Conservation (phyloP, 495 filamentous ascomycete genomes). For the Choiromyces venosus region DNA sequence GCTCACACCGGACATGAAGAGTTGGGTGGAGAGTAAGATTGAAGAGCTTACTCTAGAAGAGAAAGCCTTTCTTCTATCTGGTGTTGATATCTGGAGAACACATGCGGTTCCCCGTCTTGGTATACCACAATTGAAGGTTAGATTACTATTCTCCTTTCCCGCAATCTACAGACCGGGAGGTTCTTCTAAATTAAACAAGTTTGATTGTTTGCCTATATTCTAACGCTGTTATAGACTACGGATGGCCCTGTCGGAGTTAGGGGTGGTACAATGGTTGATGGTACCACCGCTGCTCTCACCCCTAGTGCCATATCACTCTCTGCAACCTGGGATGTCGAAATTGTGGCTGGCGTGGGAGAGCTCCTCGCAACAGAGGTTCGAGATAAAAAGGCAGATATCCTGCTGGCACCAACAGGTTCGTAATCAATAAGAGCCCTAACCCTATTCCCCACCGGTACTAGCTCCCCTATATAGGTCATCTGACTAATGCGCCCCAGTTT, state of each 20-base stretch:
- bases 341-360: slow-evolving; percentile 37
- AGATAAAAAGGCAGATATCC: slow-evolving; percentile 42
- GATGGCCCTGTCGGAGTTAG: slow-evolving; percentile 41
- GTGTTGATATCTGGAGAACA: slow-evolving; percentile 41
- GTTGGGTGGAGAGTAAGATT: slow-evolving; percentile 39
- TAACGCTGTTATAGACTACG: slow-evolving; percentile 29
- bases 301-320: slow-evolving; percentile 41
- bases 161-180: neutral
- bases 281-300: slow-evolving; percentile 41
- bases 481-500: slow-evolving; percentile 31
- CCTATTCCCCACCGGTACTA: neutral
- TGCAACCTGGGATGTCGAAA: slow-evolving; percentile 40
- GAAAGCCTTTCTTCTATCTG: slow-evolving; percentile 39
- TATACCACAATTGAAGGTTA: slow-evolving; percentile 42
- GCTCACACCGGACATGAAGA: slow-evolving; percentile 36
- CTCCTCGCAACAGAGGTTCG: slow-evolving; percentile 40
- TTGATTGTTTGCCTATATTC: slow-evolving; percentile 3
- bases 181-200: neutral
- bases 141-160: neutral
- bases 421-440: neutral
- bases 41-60: slow-evolving; percentile 39
- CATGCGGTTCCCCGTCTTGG: slow-evolving; percentile 38
- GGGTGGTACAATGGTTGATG: slow-evolving; percentile 42
- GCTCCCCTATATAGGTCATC: neutral
- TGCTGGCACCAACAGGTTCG: slow-evolving; percentile 40